Conservation (phyloP, 1,284 basidiomycete genomes). For the Caloboletus inedulis region DNA sequence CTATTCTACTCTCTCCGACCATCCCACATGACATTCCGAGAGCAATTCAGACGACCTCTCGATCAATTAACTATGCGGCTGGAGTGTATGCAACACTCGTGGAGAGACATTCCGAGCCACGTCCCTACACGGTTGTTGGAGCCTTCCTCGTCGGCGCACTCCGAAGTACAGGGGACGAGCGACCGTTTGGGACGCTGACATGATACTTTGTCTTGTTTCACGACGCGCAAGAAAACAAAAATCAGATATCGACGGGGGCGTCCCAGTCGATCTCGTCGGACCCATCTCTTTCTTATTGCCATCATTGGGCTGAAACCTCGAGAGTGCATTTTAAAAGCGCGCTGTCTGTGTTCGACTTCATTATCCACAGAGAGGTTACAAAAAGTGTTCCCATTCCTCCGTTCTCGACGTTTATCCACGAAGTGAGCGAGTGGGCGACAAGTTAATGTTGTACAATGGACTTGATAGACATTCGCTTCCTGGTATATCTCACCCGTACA, state of each 20-base stretch:
- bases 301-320: slow-evolving; percentile 8
- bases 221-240: slow-evolving; percentile 11
- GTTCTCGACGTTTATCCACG: slow-evolving; percentile 11
- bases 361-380: background rate
- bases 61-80: slow-evolving; percentile 63
- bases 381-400: slow-evolving; percentile 12
- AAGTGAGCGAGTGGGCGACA: background rate
- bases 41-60: slow-evolving; percentile 64
- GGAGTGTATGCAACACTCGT: slow-evolving; percentile 39
- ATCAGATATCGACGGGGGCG: background rate
- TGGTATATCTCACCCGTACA: slow-evolving; percentile 84
- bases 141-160: slow-evolving; percentile 23
- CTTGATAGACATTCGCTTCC: slow-evolving; percentile 22
- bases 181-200: background rate
- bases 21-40: too few species aligned
- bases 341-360: slow-evolving; percentile 9
- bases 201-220: background rate
- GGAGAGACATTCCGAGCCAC: slow-evolving; percentile 13
- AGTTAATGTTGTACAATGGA: too few species aligned
- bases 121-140: too few species aligned
- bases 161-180: slow-evolving; percentile 6
- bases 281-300: slow-evolving; percentile 7
- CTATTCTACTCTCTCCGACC: too few species aligned
- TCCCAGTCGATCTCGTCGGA: slow-evolving; percentile 2
- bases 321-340: slow-evolving; percentile 6